Base-by-base conservation (phyloP, 306 rosid species). In the Quercus variabilis region DNA sequence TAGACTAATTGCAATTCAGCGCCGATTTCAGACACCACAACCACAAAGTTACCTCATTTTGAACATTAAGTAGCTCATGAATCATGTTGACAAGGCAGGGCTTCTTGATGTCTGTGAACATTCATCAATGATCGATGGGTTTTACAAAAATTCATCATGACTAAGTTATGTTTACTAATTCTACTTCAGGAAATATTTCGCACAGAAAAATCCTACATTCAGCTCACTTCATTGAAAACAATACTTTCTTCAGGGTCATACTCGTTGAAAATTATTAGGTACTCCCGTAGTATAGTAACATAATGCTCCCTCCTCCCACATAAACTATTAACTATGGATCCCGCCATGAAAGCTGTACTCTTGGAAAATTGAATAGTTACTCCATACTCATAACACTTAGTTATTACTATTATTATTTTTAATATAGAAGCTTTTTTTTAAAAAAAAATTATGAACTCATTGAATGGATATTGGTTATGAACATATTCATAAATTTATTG, bases 221-320 rank as follows among this genome's bases (percentile, higher is more conserved):
- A 2, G 43, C 43, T 18, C 43, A 64, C n/a, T 28, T 28, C 43
- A 9, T 28, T 64, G 31, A 64, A 63, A 14, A 58, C 5, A 64
- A 17, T 17, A 64, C 41, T 64, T 28, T 5, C 19, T 15, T 15
- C 21, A 30, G 2, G 70, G 31, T 17, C 41, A 18, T 30, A 38
- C 10, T 38, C 0, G 1, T 6, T 2, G 3, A 38, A 38, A 38
- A 6, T 6, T 38, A 38, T 38, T 38, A 38, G 0, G 10, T 8
- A 38, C 2, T 6, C 43, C 1, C 43, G 1, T 0, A 38, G 43
- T 38, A 38, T 0, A 38, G 10, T 7, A 0, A 38, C 0, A 0
- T 0, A 7, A 1, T 7, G 0, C 3, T 38, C 2, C 2, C 43
- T 38, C 3, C 43, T 38, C 1, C 2, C 3, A 6, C 10, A 7